Percentiles rank a stretch among this genome's conserved stretches.
These are phyloP conservation scores for Clonostachys rhizophaga DNA, from an alignment of 2,329 filamentous ascomycete species.

Conservation along the genomic window DNA sequence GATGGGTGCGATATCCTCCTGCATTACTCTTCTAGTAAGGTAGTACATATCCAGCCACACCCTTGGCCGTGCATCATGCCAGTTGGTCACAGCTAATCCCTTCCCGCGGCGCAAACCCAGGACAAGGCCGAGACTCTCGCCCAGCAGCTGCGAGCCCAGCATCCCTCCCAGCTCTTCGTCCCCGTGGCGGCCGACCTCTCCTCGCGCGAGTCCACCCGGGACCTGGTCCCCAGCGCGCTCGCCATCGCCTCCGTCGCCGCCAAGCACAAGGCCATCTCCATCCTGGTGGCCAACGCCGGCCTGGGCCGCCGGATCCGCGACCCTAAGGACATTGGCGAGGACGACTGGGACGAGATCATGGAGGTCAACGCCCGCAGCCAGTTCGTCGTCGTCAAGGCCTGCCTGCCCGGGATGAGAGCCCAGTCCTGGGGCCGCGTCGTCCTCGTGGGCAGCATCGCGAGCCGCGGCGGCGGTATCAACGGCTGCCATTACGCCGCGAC, in stretches of 20 bases:
- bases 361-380: constrained; percentile 56
- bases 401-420: constrained; percentile 54
- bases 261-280: constrained; percentile 19
- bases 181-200: constrained; percentile 17
- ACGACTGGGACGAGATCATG: constrained; percentile 28
- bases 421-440: constrained; percentile 60
- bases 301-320: constrained; percentile 24
- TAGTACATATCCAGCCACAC: constrained; percentile 5
- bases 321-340: constrained; percentile 21
- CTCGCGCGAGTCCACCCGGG: constrained; percentile 14
- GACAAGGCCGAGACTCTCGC: constrained; percentile 20
- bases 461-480: constrained; percentile 59
- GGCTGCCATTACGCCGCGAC: constrained; percentile 57
- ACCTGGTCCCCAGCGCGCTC: constrained; percentile 12
- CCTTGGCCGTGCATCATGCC: not conserved
- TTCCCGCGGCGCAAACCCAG: constrained; percentile 5
- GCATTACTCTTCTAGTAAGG: constrained; percentile 24
- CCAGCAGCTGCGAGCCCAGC: constrained; percentile 11
- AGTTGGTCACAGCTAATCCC: not conserved
- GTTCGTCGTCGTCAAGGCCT: constrained; percentile 56
- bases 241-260: constrained; percentile 4
- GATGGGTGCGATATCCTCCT: constrained; percentile 26
- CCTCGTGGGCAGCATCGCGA: constrained; percentile 60
- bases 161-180: constrained; percentile 18
- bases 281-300: constrained; percentile 24